phyloP scores from a whole-genome alignment of 2,329 filamentous ascomycete species.

The Sclerotinia borealis region DNA sequence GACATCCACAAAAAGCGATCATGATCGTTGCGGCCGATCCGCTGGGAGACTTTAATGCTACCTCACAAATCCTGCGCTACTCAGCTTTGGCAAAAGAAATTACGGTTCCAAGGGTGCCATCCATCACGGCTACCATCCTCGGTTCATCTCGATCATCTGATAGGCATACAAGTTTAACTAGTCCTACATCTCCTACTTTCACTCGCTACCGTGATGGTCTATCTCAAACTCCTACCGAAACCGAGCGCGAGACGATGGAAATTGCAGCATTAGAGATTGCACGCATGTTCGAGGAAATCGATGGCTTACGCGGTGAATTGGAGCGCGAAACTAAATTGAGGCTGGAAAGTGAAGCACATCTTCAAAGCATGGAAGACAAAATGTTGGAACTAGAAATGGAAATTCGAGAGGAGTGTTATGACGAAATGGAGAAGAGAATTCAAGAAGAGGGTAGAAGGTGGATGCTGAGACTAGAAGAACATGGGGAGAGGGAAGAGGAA shows the following conservation, averaged over 20 bases:
- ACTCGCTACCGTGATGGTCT: conserved; percentile 26
- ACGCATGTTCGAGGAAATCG: conserved; percentile 71
- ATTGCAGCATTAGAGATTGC: conserved; percentile 75
- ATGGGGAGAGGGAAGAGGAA: conserved; percentile 74
- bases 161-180: background rate
- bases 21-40: conserved; percentile 98
- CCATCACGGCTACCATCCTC: conserved; percentile 65
- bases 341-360: conserved; percentile 64
- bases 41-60: conserved; percentile 90
- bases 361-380: conserved; percentile 59
- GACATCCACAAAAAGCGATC: conserved; percentile 76
- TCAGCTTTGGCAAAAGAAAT: conserved; percentile 89
- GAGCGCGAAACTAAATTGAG: conserved; percentile 65
- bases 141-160: conserved; percentile 3
- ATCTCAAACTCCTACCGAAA: conserved; percentile 32
- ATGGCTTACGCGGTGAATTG: conserved; percentile 64
- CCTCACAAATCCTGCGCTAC: conserved; percentile 91
- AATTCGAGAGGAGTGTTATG: conserved; percentile 81
- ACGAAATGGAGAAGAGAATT: conserved; percentile 76
- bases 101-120: conserved; percentile 82
- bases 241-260: conserved; percentile 69
- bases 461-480: conserved; percentile 70
- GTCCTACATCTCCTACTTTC: conserved; percentile 17
- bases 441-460: conserved; percentile 72
- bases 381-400: conserved; percentile 68